Evolutionary conservation across 306 rosid genomes (phyloP), one percentile per base, ranked within the genome.

Genomic region (Senna tora): DNA sequence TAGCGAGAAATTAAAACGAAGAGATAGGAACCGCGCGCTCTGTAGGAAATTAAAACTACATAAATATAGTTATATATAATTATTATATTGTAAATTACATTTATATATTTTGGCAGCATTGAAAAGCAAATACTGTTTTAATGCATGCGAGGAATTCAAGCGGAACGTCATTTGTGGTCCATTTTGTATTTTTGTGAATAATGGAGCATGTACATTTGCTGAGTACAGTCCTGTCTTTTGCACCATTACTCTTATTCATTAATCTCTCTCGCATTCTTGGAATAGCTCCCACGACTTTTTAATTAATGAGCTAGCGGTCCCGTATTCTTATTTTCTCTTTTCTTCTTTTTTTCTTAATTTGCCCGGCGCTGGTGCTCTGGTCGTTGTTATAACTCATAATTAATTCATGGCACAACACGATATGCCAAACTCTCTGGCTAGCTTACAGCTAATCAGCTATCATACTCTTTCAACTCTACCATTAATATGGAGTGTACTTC

Each of bases 101-200:
- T n/a, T n/a, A n/a, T 55, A 22, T 28, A 55, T 12, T 6, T 28
- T 12, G 5, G 34, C 30, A 6, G 63, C 63, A 39, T 56, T 56
- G 12, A 30, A 28, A 30, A 30, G 20, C 8, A 6, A 28, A 30
- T 5, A 15, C 36, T 25, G 61, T 11, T 11, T 55, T 16, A 55
- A 55, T 58, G 7, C 65, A 15, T 2, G 68, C 20, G 10, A 21
- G 9, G 2, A 28, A 10, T 54, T 66, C 52, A 66, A 43, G 61
- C 52, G 49, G 66, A 25, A 59, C 14, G 57, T 11, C 22, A 45
- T 4, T 14, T 25, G 82, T 77, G 82, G 82, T 77, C 85, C 79
- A 14, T 15, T 7, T 72, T 60, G 50, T 72, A n/a, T n/a, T 25
- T 25, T 25, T 25, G 30, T 25, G 20, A 71, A 50, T 28, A 49